Base-by-base conservation (phyloP, 345 rosid species). In the Combretum micranthum region DNA sequence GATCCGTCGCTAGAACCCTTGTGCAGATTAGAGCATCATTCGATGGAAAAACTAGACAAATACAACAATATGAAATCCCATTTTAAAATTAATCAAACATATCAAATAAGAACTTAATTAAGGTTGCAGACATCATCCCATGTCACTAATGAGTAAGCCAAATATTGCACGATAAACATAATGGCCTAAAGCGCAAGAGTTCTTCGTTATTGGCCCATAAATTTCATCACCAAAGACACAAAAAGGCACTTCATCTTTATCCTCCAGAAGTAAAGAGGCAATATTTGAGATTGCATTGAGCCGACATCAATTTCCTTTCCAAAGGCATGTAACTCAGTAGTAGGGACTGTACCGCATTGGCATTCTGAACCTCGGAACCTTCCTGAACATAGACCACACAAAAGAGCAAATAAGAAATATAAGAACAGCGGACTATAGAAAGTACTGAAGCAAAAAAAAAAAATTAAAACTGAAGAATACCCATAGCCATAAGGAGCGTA, bases 301-400 rank as follows among this genome's bases (percentile, higher is more conserved):
- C 39, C 9, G 9, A 32, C 6, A 5, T 32, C 9, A 32, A 32
- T 11, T 9, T 32, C 39, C 39, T 32, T 48, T 18, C 25, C 42
- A n/a, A 21, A 45, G 23, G 17, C 12, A 50, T 16, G 17, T 11
- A 60, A 19, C 42, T 70, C 70, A 83, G 60, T 68, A 72, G 63
- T 86, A 83, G 46, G 94, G 94, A 63, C 69, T 81, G 78, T 83
- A 83, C 22, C 85, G 82, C 72, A 73, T 77, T 42, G 94, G 69
- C 80, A 77, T 66, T 61, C 89, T 75, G 60, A 63, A 79, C 70
- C 87, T 79, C 11, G 80, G 80, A 51, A 74, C 60, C 66, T 86
- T 86, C 74, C 94, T 86, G 85, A 75, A 71, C 42, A n/a, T n/a
- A 12, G 47, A 6, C 54, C 19, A 59, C 43, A 20, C 58, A 9